These are phyloP conservation scores for Cryptosporidium ryanae DNA, from an alignment of 169 alveolate species.

Conservation along the genomic window DNA sequence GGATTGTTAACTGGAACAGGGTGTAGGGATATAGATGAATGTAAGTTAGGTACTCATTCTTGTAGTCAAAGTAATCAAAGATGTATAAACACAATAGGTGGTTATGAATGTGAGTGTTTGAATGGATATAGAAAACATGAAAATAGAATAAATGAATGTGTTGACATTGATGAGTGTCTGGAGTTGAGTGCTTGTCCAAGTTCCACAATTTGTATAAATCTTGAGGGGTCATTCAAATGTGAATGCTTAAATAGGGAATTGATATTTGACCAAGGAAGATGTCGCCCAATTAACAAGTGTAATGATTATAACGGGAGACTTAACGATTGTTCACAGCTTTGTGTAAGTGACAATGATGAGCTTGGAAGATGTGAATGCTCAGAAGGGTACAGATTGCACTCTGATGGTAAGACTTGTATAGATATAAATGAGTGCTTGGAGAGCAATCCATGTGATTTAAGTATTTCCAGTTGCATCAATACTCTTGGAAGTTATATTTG, in stretches of 20 bases:
- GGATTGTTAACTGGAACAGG: slow-evolving; percentile 76
- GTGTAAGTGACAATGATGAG: slow-evolving; percentile 75
- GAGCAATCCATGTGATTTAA: slow-evolving; percentile 76
- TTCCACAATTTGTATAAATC: slow-evolving; percentile 75
- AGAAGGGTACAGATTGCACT: slow-evolving; percentile 72
- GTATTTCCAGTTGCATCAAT: slow-evolving; percentile 76
- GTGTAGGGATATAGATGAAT: slow-evolving; percentile 78
- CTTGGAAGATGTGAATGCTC: slow-evolving; percentile 76
- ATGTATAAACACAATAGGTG: slow-evolving; percentile 76
- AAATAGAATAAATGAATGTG: slow-evolving; percentile 74
- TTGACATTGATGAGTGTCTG: slow-evolving; percentile 78
- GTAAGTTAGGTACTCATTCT: slow-evolving; percentile 68
- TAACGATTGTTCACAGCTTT: slow-evolving; percentile 78
- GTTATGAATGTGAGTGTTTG: slow-evolving; percentile 76
- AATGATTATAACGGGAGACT: slow-evolving; percentile 76
- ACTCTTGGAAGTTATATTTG: slow-evolving; percentile 78
- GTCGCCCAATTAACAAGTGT: slow-evolving; percentile 78
- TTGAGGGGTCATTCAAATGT: slow-evolving; percentile 77
- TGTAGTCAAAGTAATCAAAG: slow-evolving; percentile 75
- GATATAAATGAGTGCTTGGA: slow-evolving; percentile 79
- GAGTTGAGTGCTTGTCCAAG: slow-evolving; percentile 76
- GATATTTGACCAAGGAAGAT: slow-evolving; percentile 75
- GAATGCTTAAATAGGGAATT: slow-evolving; percentile 76
- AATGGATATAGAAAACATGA: slow-evolving; percentile 74
- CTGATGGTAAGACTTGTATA: slow-evolving; percentile 76